Evolutionary conservation across 2,329 filamentous ascomycete species (phyloP), one percentile per base, ranked within the genome.

Genomic region (Cercospora zeina): DNA sequence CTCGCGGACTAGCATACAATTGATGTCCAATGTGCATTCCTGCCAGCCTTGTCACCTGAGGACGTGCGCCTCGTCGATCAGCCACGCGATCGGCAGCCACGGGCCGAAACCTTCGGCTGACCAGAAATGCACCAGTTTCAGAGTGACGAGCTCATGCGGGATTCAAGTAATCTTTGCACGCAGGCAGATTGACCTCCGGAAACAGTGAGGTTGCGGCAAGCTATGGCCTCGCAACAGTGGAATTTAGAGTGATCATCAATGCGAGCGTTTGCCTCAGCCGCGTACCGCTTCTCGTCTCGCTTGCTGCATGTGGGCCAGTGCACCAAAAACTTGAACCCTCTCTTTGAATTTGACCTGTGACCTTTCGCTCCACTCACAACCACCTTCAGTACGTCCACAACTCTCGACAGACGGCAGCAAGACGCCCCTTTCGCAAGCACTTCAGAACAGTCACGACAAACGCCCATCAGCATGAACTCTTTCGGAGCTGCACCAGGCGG

Each of bases 401-500:
- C n/a, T 30, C 31, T 51, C 58, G 56, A 62, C 62, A 56, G 16
- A 54, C 53, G 58, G 37, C 33, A 60, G 37, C 36, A n/a, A 47
- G 30, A 33, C 39, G 16, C 47, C 49, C 19, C 34, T 45, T 30
- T 39, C 27, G 47, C 47, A 51, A 30, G 24, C 5, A 30, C 60
- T 24, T n/a, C 47, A 30, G 14, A 19, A 30, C 50, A 63, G 42
- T 39, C 19, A 58, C 62, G 55, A 45, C 42, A 69, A 58, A 50
- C 50, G 59, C 42, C 59, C 33, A 39, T 67, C 47, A 54, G 42
- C 36, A 84, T 84, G 82, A 81, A 83, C 68, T 80, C 76, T 69
- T 78, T 78, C 63, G 69, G 65, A 69, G 68, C 63, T 61, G 62
- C 66, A 62, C 63, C 75, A 66, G 68, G 67, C 65, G 78, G 77